Base-by-base conservation (phyloP, 176 grass and related monocot genomes). In the Triticum monococcum region DNA sequence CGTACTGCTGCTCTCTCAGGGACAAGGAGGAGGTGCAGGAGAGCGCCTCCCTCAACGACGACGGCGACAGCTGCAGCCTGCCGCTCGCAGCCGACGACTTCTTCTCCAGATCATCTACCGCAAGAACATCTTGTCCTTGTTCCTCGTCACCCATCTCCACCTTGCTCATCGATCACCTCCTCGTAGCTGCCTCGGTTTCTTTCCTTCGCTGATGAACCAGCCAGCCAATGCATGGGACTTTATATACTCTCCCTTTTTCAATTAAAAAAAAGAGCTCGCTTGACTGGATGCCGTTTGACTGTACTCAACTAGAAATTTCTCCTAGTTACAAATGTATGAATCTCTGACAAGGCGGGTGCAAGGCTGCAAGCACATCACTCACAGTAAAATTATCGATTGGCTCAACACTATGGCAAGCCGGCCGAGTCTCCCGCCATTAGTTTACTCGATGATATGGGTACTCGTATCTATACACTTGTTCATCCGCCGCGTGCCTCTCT, bases 21-120 rank as follows among this genome's bases (percentile, higher is more conserved):
- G 72, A 75, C 40, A 75, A 26, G 72, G 72, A 76, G 1, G 72
- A 76, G 14, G 45, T 5, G 72, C 24, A 76, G 43, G 74, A 56
- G 26, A 77, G 74, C 26, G 26, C 46, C 74, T 77, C 74, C 74
- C 74, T 56, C 74, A 77, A 3, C 26, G 74, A 77, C 73, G 72
- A 75, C 73, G 73, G 9, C 25, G 50, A 17, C 56, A 77, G 74
- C 2, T 56, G 74, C 74, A 33, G 26, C 74, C 74, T 56, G 46
- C 74, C 23, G 50, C 7, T 77, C 74, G 73, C 50, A 8, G 73
- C 45, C 25, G 43, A 16, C 73, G 48, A 14, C 72, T 77, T 33
- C 46, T 77, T 33, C 74, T 77, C 74, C 2, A 16, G 1, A 17
- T 56, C 45, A 3, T 31, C 43, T 31, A 31, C 73, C 4, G 9